Evolutionary conservation across 2,329 filamentous ascomycete genomes (phyloP), one percentile per base, ranked within the genome.

Genomic region (Diaporthe sp.): DNA sequence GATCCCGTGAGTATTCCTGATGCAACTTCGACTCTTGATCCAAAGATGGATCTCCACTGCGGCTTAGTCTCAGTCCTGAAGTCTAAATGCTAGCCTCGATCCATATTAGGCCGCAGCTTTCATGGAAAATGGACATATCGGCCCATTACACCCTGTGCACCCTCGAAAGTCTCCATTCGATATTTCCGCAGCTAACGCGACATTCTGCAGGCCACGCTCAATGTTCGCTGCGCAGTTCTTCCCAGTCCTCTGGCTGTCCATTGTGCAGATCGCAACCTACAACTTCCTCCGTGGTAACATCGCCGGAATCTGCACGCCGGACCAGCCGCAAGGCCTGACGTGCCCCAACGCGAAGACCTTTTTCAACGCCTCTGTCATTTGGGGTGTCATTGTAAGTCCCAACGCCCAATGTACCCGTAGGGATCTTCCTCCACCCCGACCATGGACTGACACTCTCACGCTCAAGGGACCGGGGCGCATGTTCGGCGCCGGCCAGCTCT

Each of bases 211-310:
- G 17, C 51, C 60, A 57, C 65, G 72, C 37, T 34, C 72, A n/a
- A 39, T 73, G 39, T 76, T 76, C 39, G 25, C 47, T 7, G 67
- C 60, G 37, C 75, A 76, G n/a, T 55, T 68, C 67, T 53, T 75
- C 17, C 67, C 75, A 3, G 71, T 71, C 44, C 44, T 74, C 3
- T 76, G 75, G 83, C 83, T 83, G 17, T 83, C 81, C 67, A 79
- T 87, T 42, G 84, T 87, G 10, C 85, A 87, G 75, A 81, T 87
- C 47, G 84, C 82, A 6, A 85, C 87, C 20, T 81, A 86, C 74
- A 85, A 87, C 74, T 85, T 81, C 81, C 81, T 80, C 12, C 79
- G 84, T 15, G 80, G 80, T 28, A 82, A 85, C 51, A 90, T 91
- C 76, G 76, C 81, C 2, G 82, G 84, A 7, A 83, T 90, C 17